These are phyloP conservation scores for Saturnispora quitensis DNA, from an alignment of 805 yeast species.

Conservation along the genomic window DNA sequence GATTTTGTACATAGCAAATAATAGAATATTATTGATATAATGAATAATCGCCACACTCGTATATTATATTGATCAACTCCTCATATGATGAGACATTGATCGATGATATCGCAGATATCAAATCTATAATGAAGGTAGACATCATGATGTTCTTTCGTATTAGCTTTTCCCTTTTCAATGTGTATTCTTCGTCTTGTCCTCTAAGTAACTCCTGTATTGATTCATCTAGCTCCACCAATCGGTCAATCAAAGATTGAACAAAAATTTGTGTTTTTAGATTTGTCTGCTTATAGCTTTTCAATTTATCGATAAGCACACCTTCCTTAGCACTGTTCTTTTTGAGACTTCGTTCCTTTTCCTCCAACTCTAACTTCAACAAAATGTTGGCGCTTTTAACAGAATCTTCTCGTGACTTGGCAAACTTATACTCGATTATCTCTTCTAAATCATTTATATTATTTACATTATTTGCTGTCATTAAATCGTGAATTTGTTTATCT, in stretches of 20 bases:
- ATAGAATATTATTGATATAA: constrained; percentile 16
- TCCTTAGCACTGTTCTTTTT: neutral
- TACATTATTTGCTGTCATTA: neutral
- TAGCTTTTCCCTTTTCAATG: neutral
- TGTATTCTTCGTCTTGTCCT: neutral
- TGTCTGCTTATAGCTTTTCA: neutral
- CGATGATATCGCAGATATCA: constrained; percentile 27
- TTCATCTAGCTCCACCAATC: neutral
- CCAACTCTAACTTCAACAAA: neutral
- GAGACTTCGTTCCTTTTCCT: neutral
- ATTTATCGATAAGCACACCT: neutral
- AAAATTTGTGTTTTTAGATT: neutral
- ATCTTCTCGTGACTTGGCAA: neutral
- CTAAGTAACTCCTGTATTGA: neutral
- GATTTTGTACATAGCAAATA: neutral
- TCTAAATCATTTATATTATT: neutral
- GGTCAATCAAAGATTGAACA: neutral
- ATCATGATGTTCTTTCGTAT: neutral
- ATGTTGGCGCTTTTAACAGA: neutral
- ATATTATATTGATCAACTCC: constrained; percentile 21
- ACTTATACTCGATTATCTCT: neutral
- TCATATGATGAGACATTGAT: constrained; percentile 27
- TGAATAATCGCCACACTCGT: constrained; percentile 24
- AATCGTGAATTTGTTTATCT: neutral
- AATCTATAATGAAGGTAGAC: constrained; percentile 21